Evolutionary conservation across 192 early-diverging fungal species (phyloP), one percentile per base, ranked within the genome.

Genomic region (Diversispora epigaea): DNA sequence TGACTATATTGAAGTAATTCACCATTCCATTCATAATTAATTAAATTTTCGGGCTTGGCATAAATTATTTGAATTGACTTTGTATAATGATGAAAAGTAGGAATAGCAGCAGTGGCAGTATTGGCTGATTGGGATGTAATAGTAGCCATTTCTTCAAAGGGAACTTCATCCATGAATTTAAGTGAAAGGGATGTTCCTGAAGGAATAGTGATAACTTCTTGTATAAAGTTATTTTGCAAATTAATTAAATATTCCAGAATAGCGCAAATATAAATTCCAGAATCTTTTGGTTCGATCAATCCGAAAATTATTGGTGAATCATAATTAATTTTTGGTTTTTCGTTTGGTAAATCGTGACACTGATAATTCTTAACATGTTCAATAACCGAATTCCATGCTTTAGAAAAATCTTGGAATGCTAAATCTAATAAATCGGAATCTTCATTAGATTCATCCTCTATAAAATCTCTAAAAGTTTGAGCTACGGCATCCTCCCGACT

Each of bases 1-100:
- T 75, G 74, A 55, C 62, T 66, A 25, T 75, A 75, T 56, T 66
- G 19, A 41, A 76, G 62, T 17, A 65, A 19, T n/a, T 64, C 63
- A 21, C 40, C 22, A 25, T 76, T 41, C 75, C 64, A 69, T 17
- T 68, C 39, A 60, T 49, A 76, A 43, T 56, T 60, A 17, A 66
- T 50, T 12, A 70, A 22, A 57, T 76, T 64, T 10, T 41, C 14
- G 2, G 19, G 4, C 2, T 50, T 39, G 8, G 32, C 21, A 56
- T 56, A 11, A 17, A 44, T 55, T 22, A 76, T 11, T 9, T n/a
- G 41, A 17, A 76, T 60, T 17, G 66, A 76, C 40, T 25, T 14
- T 9, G 71, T 49, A 21, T 69, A 55, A 25, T 71, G 22, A 3
- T 54, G 50, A 11, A 54, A 32, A 32, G 25, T 32, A 32, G 25